Conservation (phyloP, 1,284 basidiomycete genomes). For the Microbotryum silenes-acaulis region DNA sequence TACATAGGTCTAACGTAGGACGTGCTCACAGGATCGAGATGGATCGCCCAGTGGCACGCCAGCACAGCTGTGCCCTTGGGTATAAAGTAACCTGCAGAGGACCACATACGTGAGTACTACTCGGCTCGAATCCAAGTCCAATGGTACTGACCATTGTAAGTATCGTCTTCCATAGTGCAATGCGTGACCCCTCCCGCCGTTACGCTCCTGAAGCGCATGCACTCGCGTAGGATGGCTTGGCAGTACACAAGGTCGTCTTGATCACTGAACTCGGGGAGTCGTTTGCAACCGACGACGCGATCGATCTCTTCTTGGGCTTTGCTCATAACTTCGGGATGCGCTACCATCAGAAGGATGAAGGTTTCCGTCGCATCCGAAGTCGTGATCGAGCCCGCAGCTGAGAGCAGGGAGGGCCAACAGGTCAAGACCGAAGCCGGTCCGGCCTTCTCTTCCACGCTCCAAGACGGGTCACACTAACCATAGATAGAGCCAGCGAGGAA, state of each 20-base stretch:
- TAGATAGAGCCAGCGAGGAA: slow-evolving; percentile 37
- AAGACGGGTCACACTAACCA: slow-evolving; percentile 7
- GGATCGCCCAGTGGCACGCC: slow-evolving; percentile 38
- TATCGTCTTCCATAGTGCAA: slow-evolving; percentile 36
- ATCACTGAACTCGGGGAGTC: slow-evolving; percentile 38
- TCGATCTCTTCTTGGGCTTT: slow-evolving; percentile 38
- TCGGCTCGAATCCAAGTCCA: no score
- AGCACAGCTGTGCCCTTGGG: slow-evolving; percentile 39
- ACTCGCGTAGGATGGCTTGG: slow-evolving; percentile 36
- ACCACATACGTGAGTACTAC: background rate
- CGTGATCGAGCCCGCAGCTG: slow-evolving; percentile 24
- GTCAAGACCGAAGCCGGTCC: background rate
- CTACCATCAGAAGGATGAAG: slow-evolving; percentile 25
- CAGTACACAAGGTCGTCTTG: slow-evolving; percentile 36
- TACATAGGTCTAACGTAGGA: no score
- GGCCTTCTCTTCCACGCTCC: background rate
- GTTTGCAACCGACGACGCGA: slow-evolving; percentile 31
- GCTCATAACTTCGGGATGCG: slow-evolving; percentile 17
- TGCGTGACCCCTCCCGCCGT: slow-evolving; percentile 37
- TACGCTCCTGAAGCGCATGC: slow-evolving; percentile 39
- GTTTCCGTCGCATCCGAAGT: slow-evolving; percentile 32
- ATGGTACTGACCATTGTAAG: slow-evolving; percentile 30
- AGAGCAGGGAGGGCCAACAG: no score
- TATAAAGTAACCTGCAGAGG: slow-evolving; percentile 31
- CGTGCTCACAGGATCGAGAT: slow-evolving; percentile 21